Conservation (phyloP, 192 early-diverging fungal species). For the Paraglomus brasilianum region DNA sequence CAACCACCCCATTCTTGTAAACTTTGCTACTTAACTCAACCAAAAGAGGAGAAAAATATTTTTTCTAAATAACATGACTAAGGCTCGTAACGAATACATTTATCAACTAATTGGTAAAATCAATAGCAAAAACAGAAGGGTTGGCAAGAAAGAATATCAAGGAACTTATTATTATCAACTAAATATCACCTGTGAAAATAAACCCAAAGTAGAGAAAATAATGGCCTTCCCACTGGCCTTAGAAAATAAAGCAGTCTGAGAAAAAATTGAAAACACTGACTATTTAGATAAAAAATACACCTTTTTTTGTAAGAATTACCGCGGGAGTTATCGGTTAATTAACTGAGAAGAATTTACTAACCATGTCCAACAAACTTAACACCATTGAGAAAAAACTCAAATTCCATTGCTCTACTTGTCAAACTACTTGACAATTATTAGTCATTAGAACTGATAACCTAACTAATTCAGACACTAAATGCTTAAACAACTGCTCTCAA, state of each 20-base stretch:
- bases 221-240: not conserved
- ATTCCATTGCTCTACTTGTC: constrained; percentile 1
- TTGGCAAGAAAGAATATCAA: not conserved
- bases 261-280: not conserved
- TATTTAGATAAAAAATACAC: not conserved
- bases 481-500: not conserved
- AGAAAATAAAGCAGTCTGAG: not conserved
- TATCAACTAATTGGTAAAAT: not conserved
- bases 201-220: too few relatives aligned
- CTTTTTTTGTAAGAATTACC: not conserved
- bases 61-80: not conserved
- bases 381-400: not conserved
- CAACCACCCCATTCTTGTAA: too few relatives aligned
- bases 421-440: not conserved
- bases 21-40: too few relatives aligned
- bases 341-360: not conserved
- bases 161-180: not conserved
- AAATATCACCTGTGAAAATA: too few relatives aligned
- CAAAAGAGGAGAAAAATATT: too few relatives aligned
- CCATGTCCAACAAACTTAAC: not conserved
- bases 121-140: not conserved
- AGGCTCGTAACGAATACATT: too few relatives aligned
- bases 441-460: too few relatives aligned
- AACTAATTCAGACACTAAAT: not conserved
- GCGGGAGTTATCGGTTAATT: not conserved